These are phyloP conservation scores for Saccharomycopsis fodiens DNA, from an alignment of 805 yeast species.

Conservation along the genomic window DNA sequence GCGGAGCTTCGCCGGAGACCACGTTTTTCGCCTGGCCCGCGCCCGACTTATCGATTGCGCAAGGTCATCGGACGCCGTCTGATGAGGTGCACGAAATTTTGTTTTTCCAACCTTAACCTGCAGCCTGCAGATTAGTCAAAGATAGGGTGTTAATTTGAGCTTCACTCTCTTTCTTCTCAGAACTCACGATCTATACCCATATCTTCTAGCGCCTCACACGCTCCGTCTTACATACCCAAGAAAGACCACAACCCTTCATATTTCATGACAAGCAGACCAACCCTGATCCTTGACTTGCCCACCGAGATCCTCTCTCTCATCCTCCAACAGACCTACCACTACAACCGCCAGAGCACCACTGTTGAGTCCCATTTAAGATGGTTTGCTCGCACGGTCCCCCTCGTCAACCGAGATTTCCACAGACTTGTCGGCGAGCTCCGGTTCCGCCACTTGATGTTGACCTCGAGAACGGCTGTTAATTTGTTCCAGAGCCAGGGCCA, in stretches of 20 bases:
- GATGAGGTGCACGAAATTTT: background rate
- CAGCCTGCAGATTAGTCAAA: background rate
- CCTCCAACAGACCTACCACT: background rate
- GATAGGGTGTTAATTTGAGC: too few relatives aligned
- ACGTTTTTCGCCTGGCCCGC: too few relatives aligned
- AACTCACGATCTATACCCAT: too few relatives aligned
- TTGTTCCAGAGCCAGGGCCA: background rate
- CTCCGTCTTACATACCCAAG: too few relatives aligned
- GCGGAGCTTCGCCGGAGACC: too few relatives aligned
- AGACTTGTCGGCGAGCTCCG: background rate
- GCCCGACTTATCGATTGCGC: background rate
- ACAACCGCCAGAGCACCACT: background rate
- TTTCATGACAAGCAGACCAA: too few relatives aligned
- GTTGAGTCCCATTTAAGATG: constrained; percentile 3
- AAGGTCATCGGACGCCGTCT: background rate
- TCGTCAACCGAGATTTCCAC: constrained; percentile 2
- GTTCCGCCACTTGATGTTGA: constrained; percentile 2
- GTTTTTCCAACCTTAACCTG: background rate
- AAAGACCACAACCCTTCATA: too few relatives aligned
- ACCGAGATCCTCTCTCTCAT: background rate
- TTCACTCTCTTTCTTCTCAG: too few relatives aligned
- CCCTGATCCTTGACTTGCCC: background rate
- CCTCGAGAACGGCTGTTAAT: background rate
- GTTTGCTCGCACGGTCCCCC: constrained; percentile 12
- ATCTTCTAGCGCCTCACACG: too few relatives aligned